phyloP scores from a whole-genome alignment of 2,329 filamentous ascomycete genomes.

The Dendryphion nanum region DNA sequence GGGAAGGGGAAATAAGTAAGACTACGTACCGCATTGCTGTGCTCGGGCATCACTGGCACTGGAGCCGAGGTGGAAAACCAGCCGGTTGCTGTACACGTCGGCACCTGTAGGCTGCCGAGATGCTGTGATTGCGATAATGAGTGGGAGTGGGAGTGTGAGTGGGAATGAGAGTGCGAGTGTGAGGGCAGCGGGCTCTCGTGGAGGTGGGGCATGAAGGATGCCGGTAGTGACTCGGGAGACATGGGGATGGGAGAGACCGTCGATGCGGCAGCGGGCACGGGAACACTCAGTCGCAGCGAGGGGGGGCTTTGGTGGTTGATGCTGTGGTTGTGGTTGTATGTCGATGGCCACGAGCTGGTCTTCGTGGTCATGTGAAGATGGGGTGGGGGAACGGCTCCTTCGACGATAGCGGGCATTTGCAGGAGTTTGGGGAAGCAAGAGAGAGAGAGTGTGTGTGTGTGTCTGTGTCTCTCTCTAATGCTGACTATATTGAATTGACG shows the following conservation, averaged over 20 bases:
- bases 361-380: conserved; percentile 29
- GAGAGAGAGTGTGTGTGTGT: too few species aligned
- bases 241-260: conserved; percentile 29
- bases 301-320: too few species aligned
- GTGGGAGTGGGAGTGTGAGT: too few species aligned
- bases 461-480: too few species aligned
- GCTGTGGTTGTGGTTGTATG: conserved; percentile 15
- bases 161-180: too few species aligned
- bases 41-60: too few species aligned
- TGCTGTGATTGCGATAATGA: too few species aligned
- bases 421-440: too few species aligned
- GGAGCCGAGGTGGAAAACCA: conserved; percentile 33
- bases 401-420: conserved; percentile 37
- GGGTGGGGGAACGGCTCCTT: conserved; percentile 34
- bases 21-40: conserved; percentile 29
- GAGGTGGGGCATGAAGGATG: conserved; percentile 27
- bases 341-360: conserved; percentile 24
- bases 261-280: conserved; percentile 14
- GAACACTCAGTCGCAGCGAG: conserved; percentile 17
- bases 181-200: conserved; percentile 25
- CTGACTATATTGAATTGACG: too few species aligned
- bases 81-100: too few species aligned
- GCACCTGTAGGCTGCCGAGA: too few species aligned
- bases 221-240: conserved; percentile 31
- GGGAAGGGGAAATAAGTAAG: conserved; percentile 7